phyloP scores from a whole-genome alignment of 345 rosid species.

The Lagerstroemia speciosa region DNA sequence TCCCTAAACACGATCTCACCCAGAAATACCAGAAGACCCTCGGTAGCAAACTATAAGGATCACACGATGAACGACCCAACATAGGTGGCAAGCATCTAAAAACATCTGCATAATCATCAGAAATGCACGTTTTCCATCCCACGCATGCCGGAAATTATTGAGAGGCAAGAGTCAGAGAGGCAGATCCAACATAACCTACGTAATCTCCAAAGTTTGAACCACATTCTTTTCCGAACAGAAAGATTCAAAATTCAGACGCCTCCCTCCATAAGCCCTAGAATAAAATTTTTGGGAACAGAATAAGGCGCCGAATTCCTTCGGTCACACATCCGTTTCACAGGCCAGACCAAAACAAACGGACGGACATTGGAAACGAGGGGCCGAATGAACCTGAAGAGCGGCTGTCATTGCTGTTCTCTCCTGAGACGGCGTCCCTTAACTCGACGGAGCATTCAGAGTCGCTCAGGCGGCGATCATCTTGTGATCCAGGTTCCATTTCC shows the following conservation, averaged over 20 bases:
- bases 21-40: neutral
- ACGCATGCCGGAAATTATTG: neutral
- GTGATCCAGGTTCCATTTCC: neutral
- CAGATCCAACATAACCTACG: neutral
- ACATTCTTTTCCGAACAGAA: neutral
- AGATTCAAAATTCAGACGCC: neutral
- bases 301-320: neutral
- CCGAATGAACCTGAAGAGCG: slow-evolving; percentile 7
- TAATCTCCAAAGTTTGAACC: neutral
- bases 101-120: neutral
- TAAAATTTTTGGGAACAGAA: neutral
- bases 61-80: neutral
- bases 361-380: neutral
- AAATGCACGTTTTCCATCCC: neutral
- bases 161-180: neutral
- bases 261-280: neutral
- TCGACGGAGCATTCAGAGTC: slow-evolving; percentile 14
- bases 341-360: neutral
- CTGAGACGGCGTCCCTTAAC: neutral
- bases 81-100: neutral
- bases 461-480: slow-evolving; percentile 3
- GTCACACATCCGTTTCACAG: neutral
- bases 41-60: neutral
- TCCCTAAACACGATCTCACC: neutral
- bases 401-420: slow-evolving; percentile 2